Base-by-base conservation (phyloP, 202 grass and related monocot genomes). In the Setaria viridis region DNA sequence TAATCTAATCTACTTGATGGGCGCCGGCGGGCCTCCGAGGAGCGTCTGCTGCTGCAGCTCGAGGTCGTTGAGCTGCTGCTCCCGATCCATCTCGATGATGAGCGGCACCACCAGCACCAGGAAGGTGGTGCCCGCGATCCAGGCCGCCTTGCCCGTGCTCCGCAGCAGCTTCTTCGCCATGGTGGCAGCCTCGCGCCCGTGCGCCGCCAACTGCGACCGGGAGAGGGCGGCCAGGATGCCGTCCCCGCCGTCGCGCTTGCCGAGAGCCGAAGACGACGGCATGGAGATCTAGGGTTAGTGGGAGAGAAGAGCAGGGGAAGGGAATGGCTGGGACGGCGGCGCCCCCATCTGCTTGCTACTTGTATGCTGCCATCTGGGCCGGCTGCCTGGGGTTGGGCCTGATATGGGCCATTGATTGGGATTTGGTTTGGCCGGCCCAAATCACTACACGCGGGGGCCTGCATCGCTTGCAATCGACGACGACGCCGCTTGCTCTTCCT, bases 31-130 rank as follows among this genome's bases (percentile, higher is more conserved):
- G 10, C 58, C 10, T 19, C 95, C 95, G 45, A 98, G 95, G 53
- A 98, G 92, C 45, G 87, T 60, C 8, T 90, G 82, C 85, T 98
- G 87, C 75, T 95, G 91, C 79, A 98, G 76, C 85, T 97, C 95
- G 54, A 98, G 56, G 20, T 95, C 92, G 85, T 86, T 94, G 78
- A 98, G 63, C 89, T 95, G 89, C 83, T 93, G 91, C 78, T 95
- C 95, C 33, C 91, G 93, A 58, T 95, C 95, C 93, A 98, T 94
- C 91, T 93, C 91, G 82, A 95, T 93, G 85, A 98, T 94, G 58
- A 98, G 91, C 33, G 95, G 93, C 56, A 98, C 91, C 9, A 91
- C 89, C 11, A 98, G 87, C 32, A 98, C 85, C 14, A 95, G 87
- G 84, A 98, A 98, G 15, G 93, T 95, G 11, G 95, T 98, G 2